Evolutionary conservation across 2,329 filamentous ascomycete genomes (phyloP).

Genomic region (Cryphonectria carpinicola): DNA sequence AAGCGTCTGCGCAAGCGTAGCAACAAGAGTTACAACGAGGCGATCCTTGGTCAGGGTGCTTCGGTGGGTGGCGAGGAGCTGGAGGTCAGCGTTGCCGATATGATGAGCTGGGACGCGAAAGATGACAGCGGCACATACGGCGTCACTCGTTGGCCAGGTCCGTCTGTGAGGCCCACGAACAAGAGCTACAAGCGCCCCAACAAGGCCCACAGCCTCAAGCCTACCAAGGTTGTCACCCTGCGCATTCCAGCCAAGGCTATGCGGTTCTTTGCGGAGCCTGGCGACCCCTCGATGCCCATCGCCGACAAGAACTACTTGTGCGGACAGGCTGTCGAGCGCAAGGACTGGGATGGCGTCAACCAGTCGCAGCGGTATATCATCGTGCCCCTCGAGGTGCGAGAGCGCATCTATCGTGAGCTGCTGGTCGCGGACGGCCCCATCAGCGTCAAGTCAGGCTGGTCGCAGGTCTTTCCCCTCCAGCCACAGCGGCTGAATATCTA

Average conservation of each 20-base stretch:
- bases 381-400: constrained; percentile 39
- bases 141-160: background rate
- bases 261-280: background rate
- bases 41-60: background rate
- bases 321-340: background rate
- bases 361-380: constrained; percentile 10
- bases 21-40: background rate
- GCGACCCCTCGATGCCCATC: constrained; percentile 9
- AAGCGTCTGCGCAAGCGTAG: background rate
- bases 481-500: constrained; percentile 38
- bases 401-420: constrained; percentile 39
- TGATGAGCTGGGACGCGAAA: background rate
- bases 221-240: constrained; percentile 7
- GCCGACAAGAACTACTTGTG: constrained; percentile 12
- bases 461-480: constrained; percentile 35
- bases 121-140: constrained; percentile 2
- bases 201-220: background rate
- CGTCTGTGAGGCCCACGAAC: background rate
- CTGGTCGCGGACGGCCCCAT: constrained; percentile 39
- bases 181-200: background rate
- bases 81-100: background rate
- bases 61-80: background rate
- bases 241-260: background rate
- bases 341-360: background rate
- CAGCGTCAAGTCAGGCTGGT: constrained; percentile 40